Base-by-base conservation (phyloP, 176 grass and related monocot genomes). In the Carex pumila region DNA sequence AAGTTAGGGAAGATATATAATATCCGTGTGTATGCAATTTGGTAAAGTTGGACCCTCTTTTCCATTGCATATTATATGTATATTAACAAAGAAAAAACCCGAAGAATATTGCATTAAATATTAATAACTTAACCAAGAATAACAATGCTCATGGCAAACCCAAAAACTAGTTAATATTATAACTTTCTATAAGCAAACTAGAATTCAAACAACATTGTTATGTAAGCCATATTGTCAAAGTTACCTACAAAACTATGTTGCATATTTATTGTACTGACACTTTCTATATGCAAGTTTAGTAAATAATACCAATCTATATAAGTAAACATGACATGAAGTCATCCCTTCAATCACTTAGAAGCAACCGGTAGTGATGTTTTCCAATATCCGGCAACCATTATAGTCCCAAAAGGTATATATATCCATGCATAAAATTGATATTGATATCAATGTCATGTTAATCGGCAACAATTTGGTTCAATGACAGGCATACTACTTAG, bases 171-270 rank as follows among this genome's bases (percentile, higher is more conserved):
- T 71, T 21, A 71, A 18, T 71, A 18, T 71, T 56, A 77, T 5
- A 77, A 34, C 73, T 77, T 77, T 13, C 50, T 34, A 77, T 18
- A 77, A 56, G 3, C 11, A 56, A 77, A 32, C 22, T 77, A 77
- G 25, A 56, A 54, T 56, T 57, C 14, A 57, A 77, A 77, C 50
- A 77, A 78, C 73, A 78, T 78, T 4, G n/a, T 29, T 56, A 17
- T 78, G 52, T 78, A 34, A 14, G 29, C 22, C 6, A 55, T 11
- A 49, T 34, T 41, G 25, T 68, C 49, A 83, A 82, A 82, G 54
- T n/a, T 55, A 83, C n/a, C 80, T 68, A 83, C 18, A 83, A 55
- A 83, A 30, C 60, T 52, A 63, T 63, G 79, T 63, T n/a, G 60
- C 25, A 53, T 17, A 43, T 68, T 83, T 31, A 83, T 30, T 52